Conservation (phyloP, 768 basidiomycete species). For the Rhodotorula babjevae region DNA sequence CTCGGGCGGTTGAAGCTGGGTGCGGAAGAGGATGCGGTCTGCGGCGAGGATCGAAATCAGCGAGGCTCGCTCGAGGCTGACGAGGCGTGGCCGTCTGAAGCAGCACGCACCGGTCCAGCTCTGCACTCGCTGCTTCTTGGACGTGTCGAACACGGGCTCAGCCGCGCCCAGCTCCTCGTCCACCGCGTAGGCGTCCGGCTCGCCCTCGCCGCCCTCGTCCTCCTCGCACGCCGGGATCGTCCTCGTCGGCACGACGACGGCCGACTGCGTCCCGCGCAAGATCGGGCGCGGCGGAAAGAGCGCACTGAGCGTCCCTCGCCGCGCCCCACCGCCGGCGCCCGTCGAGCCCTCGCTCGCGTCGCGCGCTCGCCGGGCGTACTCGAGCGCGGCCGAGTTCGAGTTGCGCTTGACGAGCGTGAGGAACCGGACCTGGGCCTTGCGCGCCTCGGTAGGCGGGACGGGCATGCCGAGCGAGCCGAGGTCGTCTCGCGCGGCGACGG, state of each 20-base stretch:
- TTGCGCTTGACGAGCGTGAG: constrained; percentile 38
- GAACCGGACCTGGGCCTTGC: constrained; percentile 33
- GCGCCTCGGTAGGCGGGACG: constrained; percentile 8
- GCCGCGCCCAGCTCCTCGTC: not conserved
- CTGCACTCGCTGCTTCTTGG: constrained; percentile 43
- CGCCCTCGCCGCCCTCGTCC: not conserved
- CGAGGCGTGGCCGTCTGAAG: not conserved
- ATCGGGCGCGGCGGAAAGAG: constrained; percentile 22
- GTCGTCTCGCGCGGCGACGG: not conserved
- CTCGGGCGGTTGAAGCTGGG: not conserved
- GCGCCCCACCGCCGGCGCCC: not conserved
- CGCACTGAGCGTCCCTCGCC: not conserved
- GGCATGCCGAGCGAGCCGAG: constrained; percentile 18
- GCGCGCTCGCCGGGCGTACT: not conserved
- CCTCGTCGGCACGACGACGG: constrained; percentile 9
- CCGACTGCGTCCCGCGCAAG: constrained; percentile 12
- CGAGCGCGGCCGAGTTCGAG: constrained; percentile 16
- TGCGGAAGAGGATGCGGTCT: constrained; percentile 43
- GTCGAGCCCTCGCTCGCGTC: not conserved
- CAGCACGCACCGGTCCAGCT: constrained; percentile 25
- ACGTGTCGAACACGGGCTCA: constrained; percentile 38
- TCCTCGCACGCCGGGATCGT: not conserved
- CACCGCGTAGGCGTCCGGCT: not conserved
- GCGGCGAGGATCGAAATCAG: not conserved
- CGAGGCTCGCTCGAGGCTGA: not conserved